Conservation (phyloP, 331 rosid genomes). For the Erythrophleum ivorense region DNA sequence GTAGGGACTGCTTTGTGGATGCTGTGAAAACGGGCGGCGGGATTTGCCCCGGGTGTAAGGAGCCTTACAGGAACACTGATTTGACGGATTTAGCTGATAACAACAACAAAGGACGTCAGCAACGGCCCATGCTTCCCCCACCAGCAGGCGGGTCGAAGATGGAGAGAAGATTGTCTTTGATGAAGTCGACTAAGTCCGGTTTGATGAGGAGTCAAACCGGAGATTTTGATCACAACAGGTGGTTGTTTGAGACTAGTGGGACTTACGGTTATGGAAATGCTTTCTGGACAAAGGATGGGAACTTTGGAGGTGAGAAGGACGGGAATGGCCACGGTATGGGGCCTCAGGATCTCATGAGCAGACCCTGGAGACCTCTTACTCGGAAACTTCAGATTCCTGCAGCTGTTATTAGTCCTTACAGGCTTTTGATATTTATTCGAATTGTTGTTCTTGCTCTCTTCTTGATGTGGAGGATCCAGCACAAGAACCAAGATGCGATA, state of each 20-base stretch:
- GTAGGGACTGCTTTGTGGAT: no score
- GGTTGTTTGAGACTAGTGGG: no score
- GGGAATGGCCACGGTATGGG: constrained; percentile 49
- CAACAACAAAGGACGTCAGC: no score
- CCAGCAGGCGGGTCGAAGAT: constrained; percentile 63
- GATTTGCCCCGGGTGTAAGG: constrained; percentile 77
- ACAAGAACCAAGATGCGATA: constrained; percentile 52
- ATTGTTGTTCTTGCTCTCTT: constrained; percentile 49
- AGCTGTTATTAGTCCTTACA: constrained; percentile 69
- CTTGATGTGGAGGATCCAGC: constrained; percentile 49
- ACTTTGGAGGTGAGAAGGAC: constrained; percentile 50
- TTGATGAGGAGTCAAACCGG: no score
- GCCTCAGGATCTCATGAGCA: constrained; percentile 54
- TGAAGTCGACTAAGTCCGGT: no score
- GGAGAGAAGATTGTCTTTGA: no score
- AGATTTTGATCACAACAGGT: no score
- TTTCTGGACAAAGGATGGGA: constrained; percentile 60
- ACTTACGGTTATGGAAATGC: no score
- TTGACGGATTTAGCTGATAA: constrained; percentile 51
- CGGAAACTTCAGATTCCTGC: constrained; percentile 68
- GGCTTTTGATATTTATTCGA: constrained; percentile 52
- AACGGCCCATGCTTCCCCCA: constrained; percentile 59
- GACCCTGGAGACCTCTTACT: constrained; percentile 71
- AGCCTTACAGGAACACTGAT: constrained; percentile 63
- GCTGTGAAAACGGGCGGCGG: constrained; percentile 71